Conservation (phyloP, 2,329 filamentous ascomycete genomes). For the Arthrobotrys iridis region DNA sequence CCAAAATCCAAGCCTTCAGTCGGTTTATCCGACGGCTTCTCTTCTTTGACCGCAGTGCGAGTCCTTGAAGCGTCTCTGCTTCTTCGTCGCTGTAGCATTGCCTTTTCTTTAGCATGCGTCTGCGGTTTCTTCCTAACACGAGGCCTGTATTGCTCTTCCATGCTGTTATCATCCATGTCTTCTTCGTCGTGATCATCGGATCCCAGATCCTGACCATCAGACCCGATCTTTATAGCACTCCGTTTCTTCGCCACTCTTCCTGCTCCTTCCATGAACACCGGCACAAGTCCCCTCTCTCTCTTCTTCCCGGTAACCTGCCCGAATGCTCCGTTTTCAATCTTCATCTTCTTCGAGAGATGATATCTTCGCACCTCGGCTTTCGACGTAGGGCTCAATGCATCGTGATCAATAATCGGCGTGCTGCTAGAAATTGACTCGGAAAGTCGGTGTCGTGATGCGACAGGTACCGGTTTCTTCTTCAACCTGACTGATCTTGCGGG, state of each 20-base stretch:
- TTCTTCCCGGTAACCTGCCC: slow-evolving; percentile 47
- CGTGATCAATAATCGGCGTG: slow-evolving; percentile 8
- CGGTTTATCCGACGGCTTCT: slow-evolving; percentile 30
- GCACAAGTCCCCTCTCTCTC: slow-evolving; percentile 42
- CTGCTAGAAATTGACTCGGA: slow-evolving; percentile 41
- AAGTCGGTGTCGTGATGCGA: slow-evolving; percentile 27
- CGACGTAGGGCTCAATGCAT: slow-evolving; percentile 35
- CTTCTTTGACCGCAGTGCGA: slow-evolving; percentile 17
- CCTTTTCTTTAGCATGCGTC: slow-evolving; percentile 56
- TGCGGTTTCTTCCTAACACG: slow-evolving; percentile 54
- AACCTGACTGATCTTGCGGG: slow-evolving; percentile 48
- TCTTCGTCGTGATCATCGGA: slow-evolving; percentile 12
- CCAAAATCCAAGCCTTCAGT: slow-evolving; percentile 47
- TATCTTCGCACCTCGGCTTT: slow-evolving; percentile 51
- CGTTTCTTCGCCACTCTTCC: slow-evolving; percentile 51
- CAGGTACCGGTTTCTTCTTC: slow-evolving; percentile 45
- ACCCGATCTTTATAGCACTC: slow-evolving; percentile 44
- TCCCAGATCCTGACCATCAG: neutral
- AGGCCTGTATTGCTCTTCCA: slow-evolving; percentile 2
- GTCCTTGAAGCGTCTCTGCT: slow-evolving; percentile 25
- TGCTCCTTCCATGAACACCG: slow-evolving; percentile 53
- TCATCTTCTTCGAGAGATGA: slow-evolving; percentile 51
- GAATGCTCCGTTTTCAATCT: slow-evolving; percentile 46
- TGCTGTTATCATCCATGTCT: neutral
- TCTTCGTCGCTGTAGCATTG: slow-evolving; percentile 20